Conservation (phyloP, 257 asterid genomes). For the Solanum pimpinellifolium region DNA sequence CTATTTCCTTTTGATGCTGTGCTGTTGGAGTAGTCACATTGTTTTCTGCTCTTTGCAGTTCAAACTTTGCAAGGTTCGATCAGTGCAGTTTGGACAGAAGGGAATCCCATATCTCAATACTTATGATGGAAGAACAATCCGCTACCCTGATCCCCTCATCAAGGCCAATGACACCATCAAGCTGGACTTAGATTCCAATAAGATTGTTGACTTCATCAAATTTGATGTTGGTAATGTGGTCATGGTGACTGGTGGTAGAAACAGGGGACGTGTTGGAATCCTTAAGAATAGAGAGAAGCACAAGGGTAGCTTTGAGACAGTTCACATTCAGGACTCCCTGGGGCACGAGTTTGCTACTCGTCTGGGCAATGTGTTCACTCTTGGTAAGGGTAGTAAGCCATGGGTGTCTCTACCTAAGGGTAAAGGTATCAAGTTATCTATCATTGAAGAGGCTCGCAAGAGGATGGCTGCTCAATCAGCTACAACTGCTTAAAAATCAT, state of each 20-base stretch:
- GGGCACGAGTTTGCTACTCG: constrained; percentile 30
- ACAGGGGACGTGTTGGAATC: constrained; percentile 25
- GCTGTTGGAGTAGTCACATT: background rate
- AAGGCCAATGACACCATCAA: constrained; percentile 28
- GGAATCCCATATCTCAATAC: constrained; percentile 21
- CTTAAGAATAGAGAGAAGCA: constrained; percentile 24
- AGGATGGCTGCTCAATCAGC: constrained; percentile 21
- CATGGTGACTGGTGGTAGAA: constrained; percentile 31
- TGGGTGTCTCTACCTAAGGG: constrained; percentile 32
- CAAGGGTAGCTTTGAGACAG: constrained; percentile 24
- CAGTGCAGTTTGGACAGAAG: constrained; percentile 20
- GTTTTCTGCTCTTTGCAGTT: constrained; percentile 8
- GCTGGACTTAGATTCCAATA: constrained; percentile 19
- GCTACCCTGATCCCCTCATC: constrained; percentile 25
- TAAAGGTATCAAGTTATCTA: constrained; percentile 25
- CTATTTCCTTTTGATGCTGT: background rate
- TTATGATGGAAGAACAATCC: constrained; percentile 24
- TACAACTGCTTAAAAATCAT: background rate
- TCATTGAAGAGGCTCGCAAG: constrained; percentile 29
- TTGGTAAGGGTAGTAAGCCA: constrained; percentile 27
- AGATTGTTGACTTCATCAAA: constrained; percentile 22
- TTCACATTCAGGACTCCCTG: constrained; percentile 15
- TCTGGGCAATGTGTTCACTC: constrained; percentile 19
- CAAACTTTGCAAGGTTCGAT: constrained; percentile 25
- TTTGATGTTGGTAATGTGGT: constrained; percentile 31